Evolutionary conservation across 139 green algal genomes (phyloP).

Genomic region (Chlamydomonas sphaeroides): DNA sequence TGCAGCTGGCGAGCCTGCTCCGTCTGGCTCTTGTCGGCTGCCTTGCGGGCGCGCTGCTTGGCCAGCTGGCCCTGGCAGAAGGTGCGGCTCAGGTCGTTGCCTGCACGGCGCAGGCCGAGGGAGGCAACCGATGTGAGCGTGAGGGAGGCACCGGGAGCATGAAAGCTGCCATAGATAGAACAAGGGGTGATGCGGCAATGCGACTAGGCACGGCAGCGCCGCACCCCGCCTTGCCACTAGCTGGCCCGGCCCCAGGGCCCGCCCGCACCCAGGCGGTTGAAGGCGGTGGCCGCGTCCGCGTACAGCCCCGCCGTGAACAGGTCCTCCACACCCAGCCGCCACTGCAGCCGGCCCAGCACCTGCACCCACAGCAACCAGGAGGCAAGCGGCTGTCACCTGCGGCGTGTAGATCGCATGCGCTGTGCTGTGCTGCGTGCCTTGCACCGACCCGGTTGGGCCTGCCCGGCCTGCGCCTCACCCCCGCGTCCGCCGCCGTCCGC

Average conservation of each 20-base stretch:
- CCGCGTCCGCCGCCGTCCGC: neutral
- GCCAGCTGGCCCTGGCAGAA: conserved; percentile 7
- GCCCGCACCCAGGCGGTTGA: conserved; percentile 8
- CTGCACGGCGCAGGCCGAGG: neutral
- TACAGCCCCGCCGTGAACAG: neutral
- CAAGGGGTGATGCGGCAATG: neutral
- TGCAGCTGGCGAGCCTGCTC: neutral
- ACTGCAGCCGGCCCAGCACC: conserved; percentile 22
- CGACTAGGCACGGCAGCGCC: neutral
- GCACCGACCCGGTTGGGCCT: neutral
- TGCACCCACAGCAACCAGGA: neutral
- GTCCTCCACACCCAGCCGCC: neutral
- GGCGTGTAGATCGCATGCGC: neutral
- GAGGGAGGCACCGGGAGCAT: neutral
- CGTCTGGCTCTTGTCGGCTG: neutral
- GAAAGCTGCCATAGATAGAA: neutral
- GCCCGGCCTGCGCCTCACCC: neutral
- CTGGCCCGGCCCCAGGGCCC: neutral
- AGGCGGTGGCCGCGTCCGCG: neutral
- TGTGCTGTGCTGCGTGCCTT: neutral
- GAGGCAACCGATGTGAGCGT: neutral
- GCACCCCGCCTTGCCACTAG: neutral
- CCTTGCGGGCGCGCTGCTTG: neutral
- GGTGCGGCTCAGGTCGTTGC: neutral
- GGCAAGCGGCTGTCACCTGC: neutral